Base-by-base conservation (phyloP, 768 basidiomycete genomes). In the Sutorius australiensis region DNA sequence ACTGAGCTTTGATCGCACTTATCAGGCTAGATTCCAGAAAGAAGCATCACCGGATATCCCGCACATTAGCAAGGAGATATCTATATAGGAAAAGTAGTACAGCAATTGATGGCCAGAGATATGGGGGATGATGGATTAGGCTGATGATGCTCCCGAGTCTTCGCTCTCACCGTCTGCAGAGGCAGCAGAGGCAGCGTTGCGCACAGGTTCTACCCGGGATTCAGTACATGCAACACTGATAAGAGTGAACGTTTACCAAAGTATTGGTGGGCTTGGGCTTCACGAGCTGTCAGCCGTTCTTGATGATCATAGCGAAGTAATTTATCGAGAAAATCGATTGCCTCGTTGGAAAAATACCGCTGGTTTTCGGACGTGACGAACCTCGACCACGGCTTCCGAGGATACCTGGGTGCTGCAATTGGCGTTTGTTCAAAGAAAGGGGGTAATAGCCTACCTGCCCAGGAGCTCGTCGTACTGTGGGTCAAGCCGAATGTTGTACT, bases 281-380 rank as follows among this genome's bases (percentile, higher is more conserved):
- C 95, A 57, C 85, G 83, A 47, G 95, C 95, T 7, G 95, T 98
- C 53, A 98, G 77, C 49, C 95, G 85, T 67, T 95, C 94, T 75
- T 97, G 94, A 67, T 98, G 95, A 67, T 98, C 95, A 70, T 98
- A 98, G 48, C 92, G 86, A 67, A 97, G 79, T 33, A 98, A 80
- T 73, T 94, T 94, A 74, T 98, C 95, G 55, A 98, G 73, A 65
- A 98, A 86, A 75, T 97, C 95, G 63, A 98, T 90, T 32, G 94
- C 95, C 64, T 98, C 95, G 67, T 93, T 98, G 21, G 92, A 92
- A 63, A 98, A 93, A 72, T 91, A 97, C 53, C 93, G 83, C 70
- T 95, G 93, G 67, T 97, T 97, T 69, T 95, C 92, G 13, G 89
- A 89, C 10, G 93, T 97, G 63, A 97, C 89, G 72, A 98, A 98